Evolutionary conservation across 345 rosid genomes (phyloP), one percentile per base, ranked within the genome.

Genomic region (Boechera stricta): DNA sequence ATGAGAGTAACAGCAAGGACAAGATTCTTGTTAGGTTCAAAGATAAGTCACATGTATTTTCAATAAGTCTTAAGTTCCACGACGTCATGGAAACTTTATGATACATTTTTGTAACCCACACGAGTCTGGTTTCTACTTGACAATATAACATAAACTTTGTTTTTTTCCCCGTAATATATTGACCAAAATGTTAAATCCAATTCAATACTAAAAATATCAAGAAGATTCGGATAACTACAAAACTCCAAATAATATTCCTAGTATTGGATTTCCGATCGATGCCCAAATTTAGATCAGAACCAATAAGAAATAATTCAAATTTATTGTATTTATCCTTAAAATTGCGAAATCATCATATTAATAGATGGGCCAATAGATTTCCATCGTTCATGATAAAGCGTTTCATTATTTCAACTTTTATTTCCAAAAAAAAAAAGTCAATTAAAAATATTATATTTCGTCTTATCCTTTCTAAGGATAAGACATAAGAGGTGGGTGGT

Each of bases 401-500:
- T 42, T 63, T 63, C 13, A 28, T 39, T 70, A n/a, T 33, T 42
- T 54, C 9, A 35, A 31, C 9, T 61, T 60, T 69, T 24, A 48
- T 69, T 39, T n/a, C 45, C 18, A 16, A 2, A n/a, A 16, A 3
- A 13, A 53, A 5, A 15, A 31, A 73, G 2, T 44, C 15, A 44
- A n/a, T 11, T 6, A 44, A 1, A 21, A 5, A 39, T 21, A 24
- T 24, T 11, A 21, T 28, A 56, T 64, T 24, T 71, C 65, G 38
- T 77, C 62, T 77, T 71, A 77, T 77, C 81, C 67, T 18, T 57
- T 47, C 2, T 2, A 61, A 64, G 62, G 77, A 64, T 77, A 39
- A 64, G 21, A 21, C 21, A 21, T 21, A 21, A 49, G 48, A 21
- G 10, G 61, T 57, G 62, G 62, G 31, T 78, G 26, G 67, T 57